These are phyloP conservation scores for Poterioochromonas sp. DNA, from an alignment of 352 stramenopile species.

Conservation along the genomic window DNA sequence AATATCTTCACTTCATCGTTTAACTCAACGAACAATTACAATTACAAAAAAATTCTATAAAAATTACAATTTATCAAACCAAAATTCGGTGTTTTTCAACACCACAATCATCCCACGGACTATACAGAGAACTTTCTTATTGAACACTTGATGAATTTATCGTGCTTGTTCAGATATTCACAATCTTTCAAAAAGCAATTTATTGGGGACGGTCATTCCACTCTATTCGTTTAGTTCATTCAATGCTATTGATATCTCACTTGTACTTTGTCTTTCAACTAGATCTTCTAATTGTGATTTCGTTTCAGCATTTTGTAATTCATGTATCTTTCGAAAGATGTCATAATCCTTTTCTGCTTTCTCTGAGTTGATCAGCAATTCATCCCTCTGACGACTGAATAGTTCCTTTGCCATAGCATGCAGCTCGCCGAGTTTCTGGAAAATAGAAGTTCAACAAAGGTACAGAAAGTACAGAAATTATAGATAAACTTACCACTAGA, in stretches of 20 bases:
- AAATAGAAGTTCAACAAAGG: neutral
- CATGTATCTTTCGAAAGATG: neutral
- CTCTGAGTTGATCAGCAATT: neutral
- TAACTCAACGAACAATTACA: neutral
- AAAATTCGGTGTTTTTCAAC: neutral
- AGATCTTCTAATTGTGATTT: neutral
- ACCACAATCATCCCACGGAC: neutral
- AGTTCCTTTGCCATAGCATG: neutral
- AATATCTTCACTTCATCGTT: neutral
- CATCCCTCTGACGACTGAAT: neutral
- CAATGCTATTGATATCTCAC: neutral
- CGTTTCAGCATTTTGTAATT: neutral
- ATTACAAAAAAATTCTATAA: neutral
- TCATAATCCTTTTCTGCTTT: neutral
- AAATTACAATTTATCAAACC: too few relatives aligned
- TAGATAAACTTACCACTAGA: constrained; percentile 8
- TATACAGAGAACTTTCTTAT: too few relatives aligned
- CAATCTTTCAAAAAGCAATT: neutral
- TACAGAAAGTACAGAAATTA: neutral
- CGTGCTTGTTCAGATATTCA: neutral
- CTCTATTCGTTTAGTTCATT: neutral
- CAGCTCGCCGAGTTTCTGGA: neutral
- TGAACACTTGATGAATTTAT: too few relatives aligned
- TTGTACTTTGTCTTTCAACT: neutral
- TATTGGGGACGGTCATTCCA: neutral